These are phyloP conservation scores for barley (Hordeum vulgare) DNA, from an alignment of 176 grass and related monocot genomes.

Conservation along the genomic window DNA sequence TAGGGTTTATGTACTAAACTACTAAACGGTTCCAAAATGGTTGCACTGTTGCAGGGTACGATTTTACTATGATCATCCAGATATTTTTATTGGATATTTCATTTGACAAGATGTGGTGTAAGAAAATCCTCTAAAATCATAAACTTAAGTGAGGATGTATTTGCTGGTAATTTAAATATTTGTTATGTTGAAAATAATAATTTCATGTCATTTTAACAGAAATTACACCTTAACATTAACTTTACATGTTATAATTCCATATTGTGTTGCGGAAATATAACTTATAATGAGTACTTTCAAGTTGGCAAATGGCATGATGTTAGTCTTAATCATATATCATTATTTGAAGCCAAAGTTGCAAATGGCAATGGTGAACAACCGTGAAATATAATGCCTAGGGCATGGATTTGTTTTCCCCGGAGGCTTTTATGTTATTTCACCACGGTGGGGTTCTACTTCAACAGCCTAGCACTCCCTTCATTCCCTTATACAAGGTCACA, in stretches of 20 bases:
- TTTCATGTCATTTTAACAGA: not conserved
- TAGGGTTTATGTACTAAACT: no score
- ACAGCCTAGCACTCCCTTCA: no score
- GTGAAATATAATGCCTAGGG: slow-evolving; percentile 78
- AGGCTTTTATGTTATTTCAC: slow-evolving; percentile 96
- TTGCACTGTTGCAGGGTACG: slow-evolving; percentile 61
- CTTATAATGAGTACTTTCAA: slow-evolving; percentile 75
- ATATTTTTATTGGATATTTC: no score
- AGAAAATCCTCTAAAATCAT: slow-evolving; percentile 80
- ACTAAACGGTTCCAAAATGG: not conserved
- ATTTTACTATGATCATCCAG: slow-evolving; percentile 78
- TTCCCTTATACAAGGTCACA: no score
- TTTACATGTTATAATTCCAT: slow-evolving; percentile 77
- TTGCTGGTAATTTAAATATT: slow-evolving; percentile 44
- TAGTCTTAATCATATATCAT: slow-evolving; percentile 95
- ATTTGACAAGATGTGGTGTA: slow-evolving; percentile 65
- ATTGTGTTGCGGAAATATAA: slow-evolving; percentile 54
- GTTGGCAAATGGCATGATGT: slow-evolving; percentile 82
- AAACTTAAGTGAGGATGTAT: slow-evolving; percentile 78
- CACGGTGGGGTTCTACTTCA: slow-evolving; percentile 91
- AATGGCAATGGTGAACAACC: slow-evolving; percentile 93
- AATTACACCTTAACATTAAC: slow-evolving; percentile 2
- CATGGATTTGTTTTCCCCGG: slow-evolving; percentile 64
- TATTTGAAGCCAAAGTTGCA: slow-evolving; percentile 95
- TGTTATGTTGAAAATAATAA: not conserved